phyloP scores from a whole-genome alignment of 768 basidiomycete species.

The Gautieria morchelliformis region DNA sequence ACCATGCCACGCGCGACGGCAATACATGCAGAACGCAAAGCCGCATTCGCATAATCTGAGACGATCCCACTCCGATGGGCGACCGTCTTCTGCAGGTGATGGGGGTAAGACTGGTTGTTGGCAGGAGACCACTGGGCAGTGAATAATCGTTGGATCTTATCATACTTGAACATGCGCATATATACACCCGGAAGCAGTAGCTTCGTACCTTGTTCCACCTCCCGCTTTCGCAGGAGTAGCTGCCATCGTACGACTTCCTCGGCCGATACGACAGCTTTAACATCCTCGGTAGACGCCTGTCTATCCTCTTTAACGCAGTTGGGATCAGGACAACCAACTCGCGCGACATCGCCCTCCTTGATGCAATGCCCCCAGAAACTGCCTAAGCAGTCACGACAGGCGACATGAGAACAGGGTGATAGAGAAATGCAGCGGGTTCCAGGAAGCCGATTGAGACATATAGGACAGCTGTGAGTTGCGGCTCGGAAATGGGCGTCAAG shows the following conservation, averaged over 20 bases:
- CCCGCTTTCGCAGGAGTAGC: conserved; percentile 64
- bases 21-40: conserved; percentile 79
- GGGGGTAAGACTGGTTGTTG: conserved; percentile 71
- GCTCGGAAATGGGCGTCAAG: conserved; percentile 48
- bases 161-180: not conserved
- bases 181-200: not conserved
- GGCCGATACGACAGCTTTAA: conserved; percentile 59
- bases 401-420: conserved; percentile 59
- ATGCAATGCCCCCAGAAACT: conserved; percentile 82
- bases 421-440: conserved; percentile 68
- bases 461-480: conserved; percentile 55
- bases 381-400: conserved; percentile 70
- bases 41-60: conserved; percentile 68
- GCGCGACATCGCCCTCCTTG: conserved; percentile 62
- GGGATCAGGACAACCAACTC: conserved; percentile 75
- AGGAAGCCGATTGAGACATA: conserved; percentile 67
- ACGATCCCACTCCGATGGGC: conserved; percentile 61
- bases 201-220: conserved; percentile 59
- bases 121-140: conserved; percentile 75
- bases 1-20: conserved; percentile 83
- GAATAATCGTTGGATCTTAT: conserved; percentile 68
- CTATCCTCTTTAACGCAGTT: conserved; percentile 59
- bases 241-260: conserved; percentile 63
- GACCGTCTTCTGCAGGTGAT: conserved; percentile 27
- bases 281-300: conserved; percentile 61